Percentiles rank a stretch among this genome's conserved stretches.
Conservation (phyloP, 805 yeast genomes). For the Priceomyces carsonii region DNA sequence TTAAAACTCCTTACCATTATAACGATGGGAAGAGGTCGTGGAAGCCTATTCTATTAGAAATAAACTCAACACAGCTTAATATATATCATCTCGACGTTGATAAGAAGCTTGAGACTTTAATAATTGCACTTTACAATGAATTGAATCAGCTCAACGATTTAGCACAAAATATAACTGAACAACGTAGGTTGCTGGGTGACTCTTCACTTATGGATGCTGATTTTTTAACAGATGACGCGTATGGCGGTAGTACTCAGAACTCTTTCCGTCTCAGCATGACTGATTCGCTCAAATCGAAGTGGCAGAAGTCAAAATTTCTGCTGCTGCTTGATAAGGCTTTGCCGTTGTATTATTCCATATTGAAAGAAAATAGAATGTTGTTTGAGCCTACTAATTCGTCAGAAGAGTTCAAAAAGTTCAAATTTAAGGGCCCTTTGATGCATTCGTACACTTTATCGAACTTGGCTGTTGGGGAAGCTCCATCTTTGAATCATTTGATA, state of each 20-base stretch:
- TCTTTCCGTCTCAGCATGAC: too few species aligned
- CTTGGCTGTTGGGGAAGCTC: slow-evolving; percentile 37
- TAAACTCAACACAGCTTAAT: slow-evolving; percentile 41
- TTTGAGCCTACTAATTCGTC: slow-evolving; percentile 35
- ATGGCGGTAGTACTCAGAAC: slow-evolving; percentile 20
- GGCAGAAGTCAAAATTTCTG: slow-evolving; percentile 13
- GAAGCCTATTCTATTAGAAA: slow-evolving; percentile 39
- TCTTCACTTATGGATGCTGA: not conserved
- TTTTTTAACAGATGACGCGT: slow-evolving; percentile 26
- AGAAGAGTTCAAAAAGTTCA: slow-evolving; percentile 16
- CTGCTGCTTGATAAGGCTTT: slow-evolving; percentile 10
- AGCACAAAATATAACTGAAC: slow-evolving; percentile 6
- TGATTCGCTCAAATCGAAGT: slow-evolving; percentile 19
- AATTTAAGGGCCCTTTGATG: slow-evolving; percentile 23
- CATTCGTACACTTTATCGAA: slow-evolving; percentile 32
- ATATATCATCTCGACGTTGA: slow-evolving; percentile 28
- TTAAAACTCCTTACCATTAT: slow-evolving; percentile 36
- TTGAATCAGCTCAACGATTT: slow-evolving; percentile 24
- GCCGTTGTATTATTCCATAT: slow-evolving; percentile 17
- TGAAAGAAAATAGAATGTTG: slow-evolving; percentile 33
- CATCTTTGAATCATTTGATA: slow-evolving; percentile 26
- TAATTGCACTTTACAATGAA: slow-evolving; percentile 32
- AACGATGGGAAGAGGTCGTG: slow-evolving; percentile 25
- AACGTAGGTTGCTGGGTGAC: slow-evolving; percentile 2
- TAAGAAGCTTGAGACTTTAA: slow-evolving; percentile 17